A percentile compares a stretch with the other conserved stretches of the same genome.
These are phyloP conservation scores for Aspergillus panamensis DNA, from an alignment of 495 filamentous ascomycete species.

Conservation along the genomic window DNA sequence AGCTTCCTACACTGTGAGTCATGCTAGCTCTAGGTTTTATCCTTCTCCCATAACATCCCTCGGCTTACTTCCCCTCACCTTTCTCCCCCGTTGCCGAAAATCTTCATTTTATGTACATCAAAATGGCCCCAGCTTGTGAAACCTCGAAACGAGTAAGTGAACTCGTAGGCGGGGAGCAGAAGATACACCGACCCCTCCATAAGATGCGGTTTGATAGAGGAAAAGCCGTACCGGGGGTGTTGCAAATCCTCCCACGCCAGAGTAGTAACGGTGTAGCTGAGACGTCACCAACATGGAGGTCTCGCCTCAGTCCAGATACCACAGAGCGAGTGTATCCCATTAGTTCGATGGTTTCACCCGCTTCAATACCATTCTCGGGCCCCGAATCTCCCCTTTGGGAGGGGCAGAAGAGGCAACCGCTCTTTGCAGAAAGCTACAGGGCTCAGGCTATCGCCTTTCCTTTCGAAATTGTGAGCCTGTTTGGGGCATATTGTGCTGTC, in stretches of 20 bases:
- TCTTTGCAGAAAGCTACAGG: background rate
- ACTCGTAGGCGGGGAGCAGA: too few relatives aligned
- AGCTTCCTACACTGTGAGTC: too few relatives aligned
- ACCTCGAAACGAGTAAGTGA: too few relatives aligned
- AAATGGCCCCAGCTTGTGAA: too few relatives aligned
- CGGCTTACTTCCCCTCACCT: too few relatives aligned
- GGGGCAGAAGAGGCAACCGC: background rate
- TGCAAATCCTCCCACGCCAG: background rate
- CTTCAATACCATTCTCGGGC: background rate
- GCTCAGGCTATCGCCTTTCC: background rate
- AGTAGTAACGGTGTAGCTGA: background rate
- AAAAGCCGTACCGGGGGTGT: too few relatives aligned
- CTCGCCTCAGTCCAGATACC: background rate
- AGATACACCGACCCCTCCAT: too few relatives aligned
- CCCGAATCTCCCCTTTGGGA: background rate
- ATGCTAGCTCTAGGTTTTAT: too few relatives aligned
- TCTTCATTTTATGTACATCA: too few relatives aligned
- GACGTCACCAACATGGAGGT: background rate
- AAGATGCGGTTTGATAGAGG: too few relatives aligned
- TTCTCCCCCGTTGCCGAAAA: too few relatives aligned
- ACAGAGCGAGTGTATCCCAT: background rate
- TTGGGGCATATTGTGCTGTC: conserved; percentile 70
- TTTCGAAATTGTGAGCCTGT: background rate
- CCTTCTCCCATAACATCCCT: too few relatives aligned
- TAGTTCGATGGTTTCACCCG: background rate